Base-by-base conservation (phyloP, 805 yeast species). In the Schwanniomyces vanrijiae region DNA sequence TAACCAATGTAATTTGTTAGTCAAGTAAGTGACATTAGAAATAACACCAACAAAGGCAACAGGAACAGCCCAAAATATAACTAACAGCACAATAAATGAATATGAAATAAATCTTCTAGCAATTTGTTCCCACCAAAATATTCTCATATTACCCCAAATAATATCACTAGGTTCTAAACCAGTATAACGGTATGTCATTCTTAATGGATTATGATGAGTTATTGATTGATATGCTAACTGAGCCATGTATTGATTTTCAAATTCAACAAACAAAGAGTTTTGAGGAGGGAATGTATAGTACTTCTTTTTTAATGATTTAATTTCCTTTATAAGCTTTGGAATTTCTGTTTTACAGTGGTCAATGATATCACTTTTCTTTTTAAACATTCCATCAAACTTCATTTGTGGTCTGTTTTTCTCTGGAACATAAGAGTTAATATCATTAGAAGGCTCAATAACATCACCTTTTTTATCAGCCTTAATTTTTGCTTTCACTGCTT, bases 41-140 rank as follows among this genome's bases (percentile, higher is more conserved):
- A 94, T 85, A 56, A 83, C 79, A 80, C 98, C 98, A 43, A 92
- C 96, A 59, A 90, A 90, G n/a, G 97, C 96, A 34, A 92, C 97
- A 8, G 99, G 99, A 57, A 92, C 83, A 37, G 96, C 84, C 98
- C 98, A 92, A 69, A 90, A 90, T 41, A 92, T 80, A 44, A 85
- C 73, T 38, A 84, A 56, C 1, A 83, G 87, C 19, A 68, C 56
- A 45, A 86, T 78, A 2, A 81, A 82, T 13, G 80, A 71, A 29
- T 68, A 46, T 0, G 91, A 82, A 45, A 75, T 73, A 22, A 75
- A 62, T 28, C 68, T 62, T 69, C 92, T 76, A 10, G 72, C 68
- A 16, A 84, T 61, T 56, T 83, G 69, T 65, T 87, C 95, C 86
- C 89, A 85, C 91, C 94, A 87, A 56, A 81, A 81, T 65, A 87